Evolutionary conservation across 2,329 filamentous ascomycete species (phyloP), one percentile per base, ranked within the genome.

Genomic region (Paraphoma sp.): DNA sequence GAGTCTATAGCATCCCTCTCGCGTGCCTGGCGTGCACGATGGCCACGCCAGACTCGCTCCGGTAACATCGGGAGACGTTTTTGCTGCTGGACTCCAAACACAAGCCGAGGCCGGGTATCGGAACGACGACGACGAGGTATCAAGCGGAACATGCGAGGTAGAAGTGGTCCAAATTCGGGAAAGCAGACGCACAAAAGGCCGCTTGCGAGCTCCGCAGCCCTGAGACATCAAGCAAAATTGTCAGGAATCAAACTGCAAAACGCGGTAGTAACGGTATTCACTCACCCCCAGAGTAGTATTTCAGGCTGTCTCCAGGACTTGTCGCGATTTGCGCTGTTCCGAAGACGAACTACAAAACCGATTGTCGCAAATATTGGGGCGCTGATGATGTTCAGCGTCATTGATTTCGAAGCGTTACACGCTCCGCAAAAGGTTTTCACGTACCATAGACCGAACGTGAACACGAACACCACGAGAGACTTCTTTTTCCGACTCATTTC

Each of bases 171-270:
- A 31, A 62, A 30, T 18, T 64, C 54, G 18, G 61, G 53, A 45
- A 64, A 62, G 54, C 59, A 54, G 28, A 64, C 29, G 45, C 28
- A 51, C 16, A 64, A 53, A 42, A 57, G 59, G 12, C 61, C 38
- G 4, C 28, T 41, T 1, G 61, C 28, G 18, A 64, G 55, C 47
- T 64, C 45, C 28, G 33, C 47, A 23, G 30, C 44, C 43, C 31
- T 33, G n/a, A n/a, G n/a, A n/a, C n/a, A 33, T 12, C 31, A 33
- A 33, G 12, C 31, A 33, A 7, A 33, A 33, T 7, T 12, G 31
- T 33, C 31, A 33, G 31, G 7, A 33, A 33, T 33, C 31, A 12
- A 33, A 7, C 31, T 33, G 7, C 31, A 7, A 33, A 7, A 33
- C 12, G 12, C 12, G 31, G 31, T 12, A 33, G n/a, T n/a, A 33